Percentiles rank a stretch among this genome's conserved stretches.
Evolutionary conservation across 768 basidiomycete species (phyloP).

Genomic region (Lyophyllum semitale): DNA sequence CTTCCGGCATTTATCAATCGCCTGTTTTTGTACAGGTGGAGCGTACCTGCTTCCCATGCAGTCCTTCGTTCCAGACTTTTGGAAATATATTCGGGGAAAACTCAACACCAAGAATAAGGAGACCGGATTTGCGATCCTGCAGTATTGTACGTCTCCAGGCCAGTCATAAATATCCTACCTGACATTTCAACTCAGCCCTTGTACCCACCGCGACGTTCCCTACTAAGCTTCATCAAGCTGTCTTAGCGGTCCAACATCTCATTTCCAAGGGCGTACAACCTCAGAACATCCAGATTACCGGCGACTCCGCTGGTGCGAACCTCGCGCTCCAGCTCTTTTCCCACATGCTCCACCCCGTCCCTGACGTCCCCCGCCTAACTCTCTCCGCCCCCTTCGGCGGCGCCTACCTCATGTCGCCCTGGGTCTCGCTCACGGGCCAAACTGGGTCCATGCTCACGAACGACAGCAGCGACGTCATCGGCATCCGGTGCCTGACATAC

Average conservation of each 20-base stretch:
- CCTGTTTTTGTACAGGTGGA: slow-evolving; percentile 24
- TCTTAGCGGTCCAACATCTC: slow-evolving; percentile 28
- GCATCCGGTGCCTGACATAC: slow-evolving; percentile 6
- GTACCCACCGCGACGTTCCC: slow-evolving; percentile 29
- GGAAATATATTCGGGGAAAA: slow-evolving; percentile 20
- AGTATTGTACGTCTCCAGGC: slow-evolving; percentile 21
- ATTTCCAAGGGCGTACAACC: slow-evolving; percentile 25
- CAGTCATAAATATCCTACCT: background rate
- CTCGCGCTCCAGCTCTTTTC: slow-evolving; percentile 30
- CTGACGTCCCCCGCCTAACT: slow-evolving; percentile 13
- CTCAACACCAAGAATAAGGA: slow-evolving; percentile 14
- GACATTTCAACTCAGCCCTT: slow-evolving; percentile 15
- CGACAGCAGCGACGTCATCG: slow-evolving; percentile 19
- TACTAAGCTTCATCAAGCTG: slow-evolving; percentile 26
- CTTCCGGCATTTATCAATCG: background rate
- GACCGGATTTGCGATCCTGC: slow-evolving; percentile 24
- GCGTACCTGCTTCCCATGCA: slow-evolving; percentile 23
- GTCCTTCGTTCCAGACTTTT: slow-evolving; percentile 21
- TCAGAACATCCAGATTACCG: slow-evolving; percentile 27
- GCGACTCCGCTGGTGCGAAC: slow-evolving; percentile 36
- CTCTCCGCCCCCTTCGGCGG: slow-evolving; percentile 21
- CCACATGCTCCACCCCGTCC: slow-evolving; percentile 30
- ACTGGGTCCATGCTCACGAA: slow-evolving; percentile 12
- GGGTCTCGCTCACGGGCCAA: slow-evolving; percentile 21
- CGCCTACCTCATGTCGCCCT: slow-evolving; percentile 33